phyloP scores from a whole-genome alignment of 345 rosid genomes.

The Lumnitzera racemosa region DNA sequence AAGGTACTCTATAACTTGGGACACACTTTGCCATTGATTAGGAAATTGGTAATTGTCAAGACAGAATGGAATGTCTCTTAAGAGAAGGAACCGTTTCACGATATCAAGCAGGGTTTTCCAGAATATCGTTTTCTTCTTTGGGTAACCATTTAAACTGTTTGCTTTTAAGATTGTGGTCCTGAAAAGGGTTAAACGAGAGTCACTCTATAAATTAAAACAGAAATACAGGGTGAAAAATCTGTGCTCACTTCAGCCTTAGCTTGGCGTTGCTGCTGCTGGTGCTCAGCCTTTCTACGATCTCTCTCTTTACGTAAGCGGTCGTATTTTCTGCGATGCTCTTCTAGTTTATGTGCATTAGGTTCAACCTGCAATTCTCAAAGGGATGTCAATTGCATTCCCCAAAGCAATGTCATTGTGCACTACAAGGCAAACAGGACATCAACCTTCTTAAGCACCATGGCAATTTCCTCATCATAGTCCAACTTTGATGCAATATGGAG shows the following conservation, averaged over 20 bases:
- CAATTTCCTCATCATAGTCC: constrained; percentile 82
- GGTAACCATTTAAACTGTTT: no score
- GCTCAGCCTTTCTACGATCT: constrained; percentile 44
- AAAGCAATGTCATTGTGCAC: not conserved
- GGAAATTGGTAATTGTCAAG: no score
- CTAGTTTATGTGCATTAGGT: constrained; percentile 62
- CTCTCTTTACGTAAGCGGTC: constrained; percentile 59
- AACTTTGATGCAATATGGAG: constrained; percentile 72
- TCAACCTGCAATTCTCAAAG: constrained; percentile 50
- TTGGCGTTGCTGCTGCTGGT: constrained; percentile 33
- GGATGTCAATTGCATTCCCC: constrained; percentile 1
- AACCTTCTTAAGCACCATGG: constrained; percentile 62
- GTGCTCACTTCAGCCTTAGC: constrained; percentile 47
- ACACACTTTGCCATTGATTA: no score
- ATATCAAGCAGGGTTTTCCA: no score
- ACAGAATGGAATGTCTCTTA: no score
- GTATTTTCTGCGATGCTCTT: constrained; percentile 71
- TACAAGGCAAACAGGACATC: not conserved
- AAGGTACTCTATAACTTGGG: no score
- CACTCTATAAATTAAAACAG: not conserved
- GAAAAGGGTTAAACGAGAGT: no score
- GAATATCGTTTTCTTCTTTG: no score
- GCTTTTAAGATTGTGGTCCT: no score
- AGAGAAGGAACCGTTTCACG: no score
- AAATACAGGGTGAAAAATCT: not conserved